Percentiles rank a stretch among this genome's conserved stretches.
Evolutionary conservation across 1,284 basidiomycete species (phyloP).

Genomic region (Cutaneotrichosporon dermatis): DNA sequence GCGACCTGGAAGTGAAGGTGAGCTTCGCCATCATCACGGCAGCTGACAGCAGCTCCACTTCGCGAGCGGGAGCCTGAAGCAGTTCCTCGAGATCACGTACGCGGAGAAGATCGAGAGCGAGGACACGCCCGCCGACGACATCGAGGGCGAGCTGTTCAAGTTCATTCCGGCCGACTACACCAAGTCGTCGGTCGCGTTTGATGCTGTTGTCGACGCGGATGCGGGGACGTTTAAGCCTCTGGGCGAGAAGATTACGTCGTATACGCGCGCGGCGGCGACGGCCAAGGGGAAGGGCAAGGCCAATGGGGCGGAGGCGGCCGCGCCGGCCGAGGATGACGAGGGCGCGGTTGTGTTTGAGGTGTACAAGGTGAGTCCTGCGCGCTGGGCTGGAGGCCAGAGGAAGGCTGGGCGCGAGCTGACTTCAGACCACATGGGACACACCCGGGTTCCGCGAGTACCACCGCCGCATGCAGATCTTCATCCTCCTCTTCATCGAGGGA

Average conservation of each 20-base stretch:
- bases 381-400: neutral
- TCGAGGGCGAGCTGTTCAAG: conserved; percentile 68
- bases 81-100: conserved; percentile 68
- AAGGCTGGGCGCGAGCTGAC: neutral
- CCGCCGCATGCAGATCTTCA: conserved; percentile 89
- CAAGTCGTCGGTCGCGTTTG: conserved; percentile 63
- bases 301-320: conserved; percentile 35
- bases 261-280: conserved; percentile 54
- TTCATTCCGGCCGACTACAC: conserved; percentile 77
- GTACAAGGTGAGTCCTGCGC: conserved; percentile 73
- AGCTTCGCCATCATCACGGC: conserved; percentile 27
- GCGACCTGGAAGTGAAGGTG: conserved; percentile 74
- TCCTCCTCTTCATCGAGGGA: conserved; percentile 90
- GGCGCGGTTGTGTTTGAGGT: conserved; percentile 71
- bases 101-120: conserved; percentile 63
- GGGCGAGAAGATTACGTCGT: conserved; percentile 71
- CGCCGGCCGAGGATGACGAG: conserved; percentile 55
- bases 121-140: conserved; percentile 76
- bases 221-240: conserved; percentile 68
- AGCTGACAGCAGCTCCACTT: conserved; percentile 61
- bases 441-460: conserved; percentile 90
- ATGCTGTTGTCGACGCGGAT: conserved; percentile 65
- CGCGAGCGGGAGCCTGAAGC: conserved; percentile 76
- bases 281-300: conserved; percentile 57
- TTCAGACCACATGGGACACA: conserved; percentile 74